Base-by-base conservation (phyloP, 176 grass and related monocot species). In the Ensete glaucum region DNA sequence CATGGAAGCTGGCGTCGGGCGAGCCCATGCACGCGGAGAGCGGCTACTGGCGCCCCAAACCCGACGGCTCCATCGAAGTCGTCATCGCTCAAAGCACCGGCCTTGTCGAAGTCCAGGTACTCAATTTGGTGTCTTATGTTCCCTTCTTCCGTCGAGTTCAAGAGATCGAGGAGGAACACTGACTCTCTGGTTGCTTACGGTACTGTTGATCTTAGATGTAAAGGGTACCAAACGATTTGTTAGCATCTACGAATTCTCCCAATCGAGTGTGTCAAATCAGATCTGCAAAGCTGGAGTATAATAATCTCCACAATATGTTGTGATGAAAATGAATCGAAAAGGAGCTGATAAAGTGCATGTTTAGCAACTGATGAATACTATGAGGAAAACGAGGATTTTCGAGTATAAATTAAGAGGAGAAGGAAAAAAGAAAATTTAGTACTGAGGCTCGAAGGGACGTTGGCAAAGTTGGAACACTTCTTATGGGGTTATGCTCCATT, bases 11-110 rank as follows among this genome's bases (percentile, higher is more conserved):
- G 64, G 73, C 77, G 15, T 86, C 89, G 2, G 89, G 89, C 27
- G 93, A 96, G 76, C 89, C 87, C 19, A 96, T 96, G 93, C 93
- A 96, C 75, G 76, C 89, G 5, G 89, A 96, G 85, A 96, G 87
- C 76, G 93, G 93, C 54, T 96, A 92, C 79, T 96, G 89, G 93
- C 89, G 93, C 9, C 81, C 88, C 26, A 82, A 86, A 62, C 67
- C 85, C 19, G 89, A 90, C 21, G 83, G 87, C 71, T 86, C 93
- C 66, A 3, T 92, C 53, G 93, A 96, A 79, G 87, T 96, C 14
- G 89, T 92, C 79, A 88, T 92, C 50, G 74, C 85, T 10, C 93
- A 96, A 81, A 96, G 89, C 83, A 96, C 93, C 60, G 89, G 93
- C 50, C 89, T 96, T 13, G 71, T 83, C 9, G 89, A 96, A 58